These are phyloP conservation scores for Nicotiana otophora DNA, from an alignment of 257 asterid genomes.

Conservation along the genomic window DNA sequence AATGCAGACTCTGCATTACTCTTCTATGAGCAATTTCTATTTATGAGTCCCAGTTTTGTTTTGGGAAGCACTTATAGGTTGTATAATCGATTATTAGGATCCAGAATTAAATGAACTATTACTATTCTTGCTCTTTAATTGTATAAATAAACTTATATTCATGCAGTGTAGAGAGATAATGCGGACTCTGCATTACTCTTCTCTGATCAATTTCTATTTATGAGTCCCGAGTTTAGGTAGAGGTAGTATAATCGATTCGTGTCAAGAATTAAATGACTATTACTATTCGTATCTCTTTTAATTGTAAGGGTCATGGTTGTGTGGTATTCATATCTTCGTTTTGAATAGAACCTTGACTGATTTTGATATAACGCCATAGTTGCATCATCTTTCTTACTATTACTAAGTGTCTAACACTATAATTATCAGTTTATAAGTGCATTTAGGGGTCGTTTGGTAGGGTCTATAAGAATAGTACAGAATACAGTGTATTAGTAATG, in stretches of 20 bases:
- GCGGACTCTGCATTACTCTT: background rate
- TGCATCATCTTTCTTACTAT: background rate
- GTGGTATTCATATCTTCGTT: background rate
- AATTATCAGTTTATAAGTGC: no score
- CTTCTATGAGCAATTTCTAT: background rate
- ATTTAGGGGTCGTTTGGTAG: no score
- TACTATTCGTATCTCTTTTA: background rate
- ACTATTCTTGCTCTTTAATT: no score
- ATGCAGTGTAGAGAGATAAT: background rate
- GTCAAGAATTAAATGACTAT: background rate
- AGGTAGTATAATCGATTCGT: background rate
- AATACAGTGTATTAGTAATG: no score
- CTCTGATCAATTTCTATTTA: background rate
- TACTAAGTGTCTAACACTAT: no score
- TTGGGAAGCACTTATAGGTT: no score
- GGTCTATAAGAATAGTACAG: no score
- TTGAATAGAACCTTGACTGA: background rate
- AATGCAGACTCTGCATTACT: background rate
- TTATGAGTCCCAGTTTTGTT: background rate
- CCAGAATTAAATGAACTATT: no score
- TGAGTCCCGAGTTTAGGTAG: background rate
- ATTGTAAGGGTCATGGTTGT: background rate
- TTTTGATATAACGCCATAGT: background rate
- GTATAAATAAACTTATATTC: background rate
- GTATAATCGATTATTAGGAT: no score